A percentile compares a stretch with the other conserved stretches of the same genome.
phyloP scores from a whole-genome alignment of 2,329 filamentous ascomycete genomes.

The Malbranchea cinnamomea region DNA sequence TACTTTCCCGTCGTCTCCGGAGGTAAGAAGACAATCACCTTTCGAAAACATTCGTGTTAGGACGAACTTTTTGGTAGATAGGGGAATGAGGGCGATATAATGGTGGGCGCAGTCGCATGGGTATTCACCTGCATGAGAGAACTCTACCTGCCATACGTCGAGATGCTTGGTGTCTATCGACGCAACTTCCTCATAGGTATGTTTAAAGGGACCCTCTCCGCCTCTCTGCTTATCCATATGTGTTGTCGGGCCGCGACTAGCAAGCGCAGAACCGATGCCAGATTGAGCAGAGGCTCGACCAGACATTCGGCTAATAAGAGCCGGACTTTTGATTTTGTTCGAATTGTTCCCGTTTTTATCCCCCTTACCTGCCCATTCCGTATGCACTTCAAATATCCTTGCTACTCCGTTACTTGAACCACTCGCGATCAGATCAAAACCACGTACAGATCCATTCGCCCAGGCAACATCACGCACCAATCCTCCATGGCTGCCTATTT shows the following conservation, averaged over 20 bases:
- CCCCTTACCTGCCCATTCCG: constrained; percentile 16
- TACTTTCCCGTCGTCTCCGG: constrained; percentile 27
- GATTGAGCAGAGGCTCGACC: constrained; percentile 17
- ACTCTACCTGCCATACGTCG: constrained; percentile 32
- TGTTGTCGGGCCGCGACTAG: constrained; percentile 15
- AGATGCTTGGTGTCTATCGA: constrained; percentile 30
- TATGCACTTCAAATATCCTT: constrained; percentile 59
- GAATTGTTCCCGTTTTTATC: constrained; percentile 17
- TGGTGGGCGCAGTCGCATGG: too few relatives aligned
- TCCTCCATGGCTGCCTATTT: constrained; percentile 56
- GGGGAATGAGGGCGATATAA: too few relatives aligned
- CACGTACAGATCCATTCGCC: constrained; percentile 80
- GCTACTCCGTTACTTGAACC: constrained; percentile 86
- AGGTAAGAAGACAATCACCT: constrained; percentile 30
- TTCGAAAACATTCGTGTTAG: constrained; percentile 3
- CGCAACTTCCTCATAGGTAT: constrained; percentile 27
- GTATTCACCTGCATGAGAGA: constrained; percentile 28
- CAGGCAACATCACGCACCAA: constrained; percentile 81
- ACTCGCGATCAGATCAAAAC: constrained; percentile 80
- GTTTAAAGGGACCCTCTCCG: constrained; percentile 25
- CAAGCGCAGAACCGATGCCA: constrained; percentile 28
- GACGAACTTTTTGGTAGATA: neutral
- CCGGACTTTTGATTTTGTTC: constrained; percentile 16
- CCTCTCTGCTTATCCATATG: constrained; percentile 20
- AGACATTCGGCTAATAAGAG: constrained; percentile 16